These are phyloP conservation scores for Mycosphaerella arachidis DNA, from an alignment of 2,329 filamentous ascomycete genomes.

Conservation along the genomic window DNA sequence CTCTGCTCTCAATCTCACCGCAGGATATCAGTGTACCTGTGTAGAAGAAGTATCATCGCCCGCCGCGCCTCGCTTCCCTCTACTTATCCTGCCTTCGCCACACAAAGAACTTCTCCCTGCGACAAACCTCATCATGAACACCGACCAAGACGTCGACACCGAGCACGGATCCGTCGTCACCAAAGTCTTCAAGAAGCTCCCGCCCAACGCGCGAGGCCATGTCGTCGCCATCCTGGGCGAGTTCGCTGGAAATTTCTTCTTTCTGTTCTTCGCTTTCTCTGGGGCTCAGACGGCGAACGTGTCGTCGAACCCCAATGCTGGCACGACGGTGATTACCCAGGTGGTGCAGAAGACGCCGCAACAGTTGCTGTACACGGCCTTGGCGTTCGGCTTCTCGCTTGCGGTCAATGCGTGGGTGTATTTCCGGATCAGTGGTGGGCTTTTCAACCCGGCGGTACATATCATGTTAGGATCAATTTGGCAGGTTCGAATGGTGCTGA, in stretches of 20 bases:
- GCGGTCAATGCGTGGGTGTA: slow-evolving; percentile 41
- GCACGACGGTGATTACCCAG: slow-evolving; percentile 19
- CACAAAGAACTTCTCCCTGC: neutral
- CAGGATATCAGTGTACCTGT: neutral
- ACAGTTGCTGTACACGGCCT: slow-evolving; percentile 37
- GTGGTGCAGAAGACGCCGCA: slow-evolving; percentile 30
- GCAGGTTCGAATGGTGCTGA: neutral
- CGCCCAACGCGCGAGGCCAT: slow-evolving; percentile 23
- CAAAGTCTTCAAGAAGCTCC: neutral
- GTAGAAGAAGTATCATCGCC: neutral
- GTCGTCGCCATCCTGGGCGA: slow-evolving; percentile 36
- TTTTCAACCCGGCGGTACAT: slow-evolving; percentile 32
- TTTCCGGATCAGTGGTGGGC: slow-evolving; percentile 35
- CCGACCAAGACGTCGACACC: neutral
- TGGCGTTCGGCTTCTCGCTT: slow-evolving; percentile 39
- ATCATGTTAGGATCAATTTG: neutral
- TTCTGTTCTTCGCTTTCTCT: slow-evolving; percentile 43
- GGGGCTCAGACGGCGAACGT: slow-evolving; percentile 44
- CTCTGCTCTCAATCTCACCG: too few species aligned
- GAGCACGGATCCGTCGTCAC: neutral
- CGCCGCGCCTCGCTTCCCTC: too few species aligned
- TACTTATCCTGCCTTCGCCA: neutral
- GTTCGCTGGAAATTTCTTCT: slow-evolving; percentile 43
- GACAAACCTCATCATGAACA: neutral
- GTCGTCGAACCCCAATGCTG: slow-evolving; percentile 23